Evolutionary conservation across 768 basidiomycete species (phyloP).

Genomic region (Guyanaporus albipodus): DNA sequence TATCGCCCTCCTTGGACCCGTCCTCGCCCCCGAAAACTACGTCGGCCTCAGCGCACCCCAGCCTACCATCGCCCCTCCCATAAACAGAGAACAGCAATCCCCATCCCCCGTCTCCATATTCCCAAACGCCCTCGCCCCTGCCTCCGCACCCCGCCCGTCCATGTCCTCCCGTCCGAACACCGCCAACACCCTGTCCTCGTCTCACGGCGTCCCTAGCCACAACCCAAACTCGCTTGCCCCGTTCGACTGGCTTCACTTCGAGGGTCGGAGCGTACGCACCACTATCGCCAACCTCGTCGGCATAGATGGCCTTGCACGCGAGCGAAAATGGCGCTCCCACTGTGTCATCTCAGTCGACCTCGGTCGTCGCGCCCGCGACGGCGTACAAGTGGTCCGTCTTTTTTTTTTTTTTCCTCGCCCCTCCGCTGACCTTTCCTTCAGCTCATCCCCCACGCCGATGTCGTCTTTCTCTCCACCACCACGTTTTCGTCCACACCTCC

Average conservation of each 20-base stretch:
- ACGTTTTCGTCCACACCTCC: slow-evolving; percentile 17
- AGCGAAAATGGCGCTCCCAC: slow-evolving; percentile 78
- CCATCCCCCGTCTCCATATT: slow-evolving; percentile 30
- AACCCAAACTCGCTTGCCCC: slow-evolving; percentile 66
- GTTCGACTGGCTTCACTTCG: slow-evolving; percentile 85
- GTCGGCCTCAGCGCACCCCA: slow-evolving; percentile 25
- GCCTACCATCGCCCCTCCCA: slow-evolving; percentile 13
- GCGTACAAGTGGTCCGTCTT: slow-evolving; percentile 69
- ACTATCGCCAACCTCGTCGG: slow-evolving; percentile 76
- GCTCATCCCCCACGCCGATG: slow-evolving; percentile 80
- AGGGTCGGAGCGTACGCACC: slow-evolving; percentile 75
- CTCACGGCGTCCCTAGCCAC: slow-evolving; percentile 26
- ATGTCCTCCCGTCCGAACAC: slow-evolving; percentile 32
- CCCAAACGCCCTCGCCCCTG: slow-evolving; percentile 20
- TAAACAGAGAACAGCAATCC: slow-evolving; percentile 16
- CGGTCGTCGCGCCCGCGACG: slow-evolving; percentile 68
- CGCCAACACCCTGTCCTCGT: slow-evolving; percentile 14
- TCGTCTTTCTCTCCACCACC: slow-evolving; percentile 58
- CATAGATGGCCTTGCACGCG: slow-evolving; percentile 75
- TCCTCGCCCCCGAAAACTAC: slow-evolving; percentile 80
- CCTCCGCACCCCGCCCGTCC: slow-evolving; percentile 32
- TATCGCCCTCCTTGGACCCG: slow-evolving; percentile 71
- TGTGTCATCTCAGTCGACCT: slow-evolving; percentile 82
- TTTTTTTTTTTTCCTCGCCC: too few relatives aligned
- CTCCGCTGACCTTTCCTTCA: slow-evolving; percentile 26